phyloP scores from a whole-genome alignment of 2,329 filamentous ascomycete species.

The Paracamarosporium sp. region DNA sequence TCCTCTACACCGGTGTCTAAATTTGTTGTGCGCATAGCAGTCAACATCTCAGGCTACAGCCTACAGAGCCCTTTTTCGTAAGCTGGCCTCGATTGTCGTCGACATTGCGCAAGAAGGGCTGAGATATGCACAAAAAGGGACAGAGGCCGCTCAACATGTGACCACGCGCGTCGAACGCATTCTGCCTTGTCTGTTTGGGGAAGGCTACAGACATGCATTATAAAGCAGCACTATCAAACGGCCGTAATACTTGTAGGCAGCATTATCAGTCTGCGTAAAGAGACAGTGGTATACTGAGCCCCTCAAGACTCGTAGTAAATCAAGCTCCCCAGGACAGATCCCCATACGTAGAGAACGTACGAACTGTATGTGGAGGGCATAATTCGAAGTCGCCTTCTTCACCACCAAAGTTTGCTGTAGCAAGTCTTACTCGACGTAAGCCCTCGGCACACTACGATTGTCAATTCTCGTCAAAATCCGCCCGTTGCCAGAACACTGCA shows the following conservation, averaged over 20 bases:
- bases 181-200: slow-evolving; percentile 1
- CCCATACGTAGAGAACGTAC: not conserved
- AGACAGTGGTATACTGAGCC: not conserved
- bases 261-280: not conserved
- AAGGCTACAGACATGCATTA: not conserved
- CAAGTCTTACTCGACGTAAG: not conserved
- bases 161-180: slow-evolving; percentile 28
- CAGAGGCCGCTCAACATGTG: slow-evolving; percentile 28
- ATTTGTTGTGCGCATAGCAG: not conserved
- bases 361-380: not conserved
- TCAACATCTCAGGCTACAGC: not conserved
- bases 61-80: not conserved
- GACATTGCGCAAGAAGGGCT: slow-evolving; percentile 10
- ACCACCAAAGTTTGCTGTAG: not conserved
- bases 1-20: not conserved
- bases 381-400: not conserved
- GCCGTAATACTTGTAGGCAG: not conserved
- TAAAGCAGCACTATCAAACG: not conserved
- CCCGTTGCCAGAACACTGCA: not conserved
- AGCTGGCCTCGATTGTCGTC: not conserved
- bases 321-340: not conserved
- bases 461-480: no score
- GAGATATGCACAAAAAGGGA: slow-evolving; percentile 5
- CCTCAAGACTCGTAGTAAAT: not conserved
- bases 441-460: not conserved